phyloP scores from a whole-genome alignment of 768 basidiomycete species.

The Daedaleopsis sinensis region DNA sequence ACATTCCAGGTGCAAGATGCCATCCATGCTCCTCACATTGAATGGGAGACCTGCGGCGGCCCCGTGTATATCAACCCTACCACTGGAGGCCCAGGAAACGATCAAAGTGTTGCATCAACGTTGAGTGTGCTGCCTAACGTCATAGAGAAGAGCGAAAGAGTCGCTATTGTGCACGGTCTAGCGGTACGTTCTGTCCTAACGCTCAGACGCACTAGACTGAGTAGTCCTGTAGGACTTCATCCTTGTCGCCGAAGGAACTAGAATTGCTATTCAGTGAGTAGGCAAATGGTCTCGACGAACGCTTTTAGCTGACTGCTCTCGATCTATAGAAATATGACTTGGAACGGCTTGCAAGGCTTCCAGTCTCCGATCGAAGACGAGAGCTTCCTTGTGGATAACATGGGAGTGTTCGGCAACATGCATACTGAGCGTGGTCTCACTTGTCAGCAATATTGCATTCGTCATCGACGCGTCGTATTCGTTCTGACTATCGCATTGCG shows the following conservation, averaged over 20 bases:
- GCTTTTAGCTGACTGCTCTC: not conserved
- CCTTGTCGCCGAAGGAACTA: constrained; percentile 38
- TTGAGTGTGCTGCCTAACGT: constrained; percentile 40
- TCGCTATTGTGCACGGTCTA: constrained; percentile 38
- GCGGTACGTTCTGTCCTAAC: constrained; percentile 24
- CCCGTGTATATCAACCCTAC: constrained; percentile 33
- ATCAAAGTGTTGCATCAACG: constrained; percentile 35
- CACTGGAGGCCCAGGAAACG: constrained; percentile 29
- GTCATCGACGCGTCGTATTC: not conserved
- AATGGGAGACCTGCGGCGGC: constrained; percentile 33
- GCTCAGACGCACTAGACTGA: not conserved
- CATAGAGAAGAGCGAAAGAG: constrained; percentile 40
- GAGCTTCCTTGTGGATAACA: constrained; percentile 33
- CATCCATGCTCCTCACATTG: constrained; percentile 40
- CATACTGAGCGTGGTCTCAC: constrained; percentile 38
- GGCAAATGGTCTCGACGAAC: not conserved
- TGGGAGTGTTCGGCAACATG: constrained; percentile 36
- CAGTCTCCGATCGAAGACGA: constrained; percentile 37
- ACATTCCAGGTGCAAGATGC: constrained; percentile 37
- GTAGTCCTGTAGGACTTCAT: constrained; percentile 34
- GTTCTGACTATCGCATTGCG: not conserved
- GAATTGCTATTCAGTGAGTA: constrained; percentile 39
- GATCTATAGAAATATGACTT: constrained; percentile 37
- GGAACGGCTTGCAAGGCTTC: constrained; percentile 39
- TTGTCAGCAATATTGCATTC: constrained; percentile 25